Evolutionary conservation across 768 basidiomycete species (phyloP), one percentile per base, ranked within the genome.

Genomic region (Panaeolus papilionaceus): DNA sequence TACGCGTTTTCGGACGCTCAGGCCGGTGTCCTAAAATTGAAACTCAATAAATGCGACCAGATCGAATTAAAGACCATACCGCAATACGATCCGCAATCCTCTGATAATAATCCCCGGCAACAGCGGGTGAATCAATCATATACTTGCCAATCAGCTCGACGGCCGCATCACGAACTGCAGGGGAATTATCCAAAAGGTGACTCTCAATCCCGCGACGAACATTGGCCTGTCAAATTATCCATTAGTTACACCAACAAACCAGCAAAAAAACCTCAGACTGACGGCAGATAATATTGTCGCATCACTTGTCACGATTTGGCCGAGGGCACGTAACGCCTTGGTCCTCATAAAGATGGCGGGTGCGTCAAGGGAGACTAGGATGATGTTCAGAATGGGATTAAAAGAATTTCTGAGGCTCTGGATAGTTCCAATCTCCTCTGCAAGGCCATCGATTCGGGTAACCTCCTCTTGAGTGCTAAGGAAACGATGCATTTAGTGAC

Each of bases 61-160:
- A 1, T 37, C 63, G 18, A 38, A 65, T 40, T 18, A 49, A 39
- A 47, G 20, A 4, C 23, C 88, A 76, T 79, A 98, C 96, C 44
- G 93, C 92, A 71, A 98, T 94, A 4, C 98, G 91, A 68, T 95
- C 93, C 1, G 93, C 89, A 64, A 99, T 93, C 76, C 89, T 90
- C 61, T 86, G 83, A 73, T 96, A 97, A 79, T 99, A 99, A 72
- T 96, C 89, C 3, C 87, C 87, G 0, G 93, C 94, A n/a, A 99
- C 89, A 65, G 90, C 89, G 0, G 95, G 94, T 0, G 91, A 90
- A 68, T 95, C 92, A 40, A 96, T 88, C 83, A 99, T 91, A 73
- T 99, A 97, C 80, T 95, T 97, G n/a, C 98, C 98, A 66, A 99
- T 94, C 66, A 99, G 81, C 74, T 99, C 98, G 14, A 99, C 94